Evolutionary conservation across 1,139 yeast genomes (phyloP), one percentile per base, ranked within the genome.

Genomic region (Candida freyschussii): DNA sequence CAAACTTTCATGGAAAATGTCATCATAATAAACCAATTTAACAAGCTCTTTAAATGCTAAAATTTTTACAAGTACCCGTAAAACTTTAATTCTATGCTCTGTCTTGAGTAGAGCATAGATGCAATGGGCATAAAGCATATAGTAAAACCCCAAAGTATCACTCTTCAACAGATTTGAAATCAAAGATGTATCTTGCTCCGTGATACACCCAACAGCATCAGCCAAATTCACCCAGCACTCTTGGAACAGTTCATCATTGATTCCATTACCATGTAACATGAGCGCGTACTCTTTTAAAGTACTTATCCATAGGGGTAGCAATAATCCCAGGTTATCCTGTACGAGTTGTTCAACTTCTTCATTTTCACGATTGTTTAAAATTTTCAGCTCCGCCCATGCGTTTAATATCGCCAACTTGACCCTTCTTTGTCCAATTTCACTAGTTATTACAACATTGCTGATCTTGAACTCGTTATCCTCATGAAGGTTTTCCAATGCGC

Each of bases 311-410:
- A 86, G 60, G 0, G 95, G 83, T 1, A 77, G 71, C 38, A 91
- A 65, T 21, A 74, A 57, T 2, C 65, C 67, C 32, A 78, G 67
- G 49, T 85, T 80, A 18, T 76, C 77, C 2, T 53, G 39, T 4
- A 52, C 43, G n/a, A 69, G 44, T 7, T 59, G 62, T 3, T 47
- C 53, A 21, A 60, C 63, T 12, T 48, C 46, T 21, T 52, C 50
- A 21, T 60, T 67, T 4, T 47, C 44, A 21, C 64, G 57, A 31
- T 63, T 62, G n/a, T 53, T 59, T 18, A 74, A 65, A 21, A 83
- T 71, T 36, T 75, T 76, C 32, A 91, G 61, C 32, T 78, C 72
- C 0, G 97, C 96, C 97, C 98, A 91, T 22, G 95, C 78, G 42
- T 86, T 80, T 41, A 91, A 64, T 24, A 86, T 73, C 0, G 93